These are phyloP conservation scores for Erigeron philadelphicus DNA, from an alignment of 140 eudicot species.

Conservation along the genomic window DNA sequence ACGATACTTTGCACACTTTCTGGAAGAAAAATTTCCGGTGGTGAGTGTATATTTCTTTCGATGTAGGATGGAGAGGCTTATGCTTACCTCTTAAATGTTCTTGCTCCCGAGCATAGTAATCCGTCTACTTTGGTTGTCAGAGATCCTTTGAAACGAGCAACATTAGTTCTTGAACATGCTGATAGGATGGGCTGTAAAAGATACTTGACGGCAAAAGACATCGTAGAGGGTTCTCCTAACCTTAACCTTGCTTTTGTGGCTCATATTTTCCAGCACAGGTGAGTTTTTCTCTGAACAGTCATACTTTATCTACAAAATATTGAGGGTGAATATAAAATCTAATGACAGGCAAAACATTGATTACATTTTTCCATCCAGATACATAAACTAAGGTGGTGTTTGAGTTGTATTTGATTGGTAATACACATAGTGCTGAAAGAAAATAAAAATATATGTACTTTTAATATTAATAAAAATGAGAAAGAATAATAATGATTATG, in stretches of 20 bases:
- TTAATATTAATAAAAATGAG: too few relatives aligned
- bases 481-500: too few relatives aligned
- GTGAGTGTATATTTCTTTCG: conserved; percentile 9
- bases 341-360: not conserved
- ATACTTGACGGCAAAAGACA: conserved; percentile 87
- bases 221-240: conserved; percentile 91
- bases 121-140: conserved; percentile 60
- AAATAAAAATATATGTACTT: too few relatives aligned
- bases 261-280: conserved; percentile 94
- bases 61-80: conserved; percentile 94
- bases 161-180: conserved; percentile 87
- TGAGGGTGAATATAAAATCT: not conserved
- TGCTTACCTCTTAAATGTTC: conserved; percentile 78
- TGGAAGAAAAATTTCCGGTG: not conserved
- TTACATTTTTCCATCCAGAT: not conserved
- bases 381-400: not conserved
- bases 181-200: conserved; percentile 98
- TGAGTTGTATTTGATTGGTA: too few relatives aligned
- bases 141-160: conserved; percentile 75
- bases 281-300: conserved; percentile 17
- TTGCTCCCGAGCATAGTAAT: conserved; percentile 82
- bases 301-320: not conserved
- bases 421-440: too few relatives aligned
- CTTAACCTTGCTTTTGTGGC: conserved; percentile 97
- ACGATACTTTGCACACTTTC: not conserved